These are phyloP conservation scores for Gomphus bonarii DNA, from an alignment of 1,284 basidiomycete genomes.

Conservation along the genomic window DNA sequence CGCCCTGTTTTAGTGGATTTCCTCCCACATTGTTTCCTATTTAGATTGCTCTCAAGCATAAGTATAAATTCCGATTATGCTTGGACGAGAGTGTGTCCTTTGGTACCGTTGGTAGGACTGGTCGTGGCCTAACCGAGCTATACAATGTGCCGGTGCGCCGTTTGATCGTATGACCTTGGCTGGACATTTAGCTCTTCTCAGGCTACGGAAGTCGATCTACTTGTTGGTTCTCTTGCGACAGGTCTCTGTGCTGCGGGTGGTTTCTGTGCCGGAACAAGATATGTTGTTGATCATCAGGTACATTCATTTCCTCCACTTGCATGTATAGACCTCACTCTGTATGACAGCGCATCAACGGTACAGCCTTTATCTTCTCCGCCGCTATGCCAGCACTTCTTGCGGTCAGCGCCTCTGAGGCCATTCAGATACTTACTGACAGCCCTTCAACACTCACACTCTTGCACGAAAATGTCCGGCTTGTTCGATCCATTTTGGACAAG, in stretches of 20 bases:
- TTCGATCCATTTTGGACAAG: slow-evolving; percentile 68
- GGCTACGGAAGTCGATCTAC: slow-evolving; percentile 71
- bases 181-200: slow-evolving; percentile 17
- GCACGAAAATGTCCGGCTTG: slow-evolving; percentile 70
- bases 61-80: slow-evolving; percentile 93
- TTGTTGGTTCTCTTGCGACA: slow-evolving; percentile 80
- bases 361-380: slow-evolving; percentile 94
- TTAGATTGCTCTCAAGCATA: slow-evolving; percentile 87
- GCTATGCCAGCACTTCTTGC: slow-evolving; percentile 87
- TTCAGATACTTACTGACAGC: slow-evolving; percentile 64
- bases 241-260: slow-evolving; percentile 83
- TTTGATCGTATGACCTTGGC: slow-evolving; percentile 4
- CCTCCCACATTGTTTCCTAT: not conserved
- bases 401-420: slow-evolving; percentile 78
- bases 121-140: slow-evolving; percentile 89
- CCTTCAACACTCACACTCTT: slow-evolving; percentile 69
- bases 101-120: slow-evolving; percentile 86
- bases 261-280: slow-evolving; percentile 86
- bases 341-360: slow-evolving; percentile 86
- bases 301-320: slow-evolving; percentile 1
- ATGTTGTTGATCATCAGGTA: slow-evolving; percentile 85
- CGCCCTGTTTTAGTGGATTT: not conserved
- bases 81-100: slow-evolving; percentile 94
- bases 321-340: not conserved
- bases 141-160: slow-evolving; percentile 76